These are phyloP conservation scores for Babesia ovata DNA, from an alignment of 169 alveolate genomes.

Conservation along the genomic window DNA sequence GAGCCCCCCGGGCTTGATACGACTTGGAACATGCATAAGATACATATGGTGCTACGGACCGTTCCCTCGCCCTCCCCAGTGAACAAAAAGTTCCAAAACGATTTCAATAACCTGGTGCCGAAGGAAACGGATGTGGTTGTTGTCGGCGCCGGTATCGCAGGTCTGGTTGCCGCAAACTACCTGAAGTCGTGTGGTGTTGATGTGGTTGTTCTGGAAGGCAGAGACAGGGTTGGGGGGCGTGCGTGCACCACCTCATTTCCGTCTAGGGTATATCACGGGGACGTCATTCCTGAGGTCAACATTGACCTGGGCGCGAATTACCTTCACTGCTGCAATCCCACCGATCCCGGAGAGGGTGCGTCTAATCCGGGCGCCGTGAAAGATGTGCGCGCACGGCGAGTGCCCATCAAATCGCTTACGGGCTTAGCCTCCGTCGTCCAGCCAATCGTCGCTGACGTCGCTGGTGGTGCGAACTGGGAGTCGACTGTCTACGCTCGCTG, in stretches of 20 bases:
- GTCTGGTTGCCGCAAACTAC: slow-evolving; percentile 76
- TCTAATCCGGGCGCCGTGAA: slow-evolving; percentile 31
- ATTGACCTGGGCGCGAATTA: slow-evolving; percentile 79
- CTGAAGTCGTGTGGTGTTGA: slow-evolving; percentile 66
- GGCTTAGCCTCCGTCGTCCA: slow-evolving; percentile 59
- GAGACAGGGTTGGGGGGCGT: slow-evolving; percentile 79
- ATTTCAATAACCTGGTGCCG: slow-evolving; percentile 14
- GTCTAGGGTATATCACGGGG: neutral
- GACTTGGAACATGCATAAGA: slow-evolving; percentile 28
- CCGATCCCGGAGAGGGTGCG: slow-evolving; percentile 6
- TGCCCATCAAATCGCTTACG: slow-evolving; percentile 63
- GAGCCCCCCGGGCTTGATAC: neutral
- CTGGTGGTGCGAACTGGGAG: slow-evolving; percentile 81
- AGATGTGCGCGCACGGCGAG: slow-evolving; percentile 70
- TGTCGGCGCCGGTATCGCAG: slow-evolving; percentile 79
- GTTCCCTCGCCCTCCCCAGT: slow-evolving; percentile 11
- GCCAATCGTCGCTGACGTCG: slow-evolving; percentile 72
- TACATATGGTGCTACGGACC: slow-evolving; percentile 1
- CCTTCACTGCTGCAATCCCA: slow-evolving; percentile 72
- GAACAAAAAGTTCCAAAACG: slow-evolving; percentile 13
- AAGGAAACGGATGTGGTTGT: slow-evolving; percentile 68
- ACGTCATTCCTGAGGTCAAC: slow-evolving; percentile 51
- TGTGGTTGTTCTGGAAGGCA: slow-evolving; percentile 70
- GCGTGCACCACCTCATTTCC: slow-evolving; percentile 71
- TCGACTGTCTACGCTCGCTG: slow-evolving; percentile 75